Base-by-base conservation (phyloP, 169 alveolate species). In the Plasmodium reichenowi region DNA sequence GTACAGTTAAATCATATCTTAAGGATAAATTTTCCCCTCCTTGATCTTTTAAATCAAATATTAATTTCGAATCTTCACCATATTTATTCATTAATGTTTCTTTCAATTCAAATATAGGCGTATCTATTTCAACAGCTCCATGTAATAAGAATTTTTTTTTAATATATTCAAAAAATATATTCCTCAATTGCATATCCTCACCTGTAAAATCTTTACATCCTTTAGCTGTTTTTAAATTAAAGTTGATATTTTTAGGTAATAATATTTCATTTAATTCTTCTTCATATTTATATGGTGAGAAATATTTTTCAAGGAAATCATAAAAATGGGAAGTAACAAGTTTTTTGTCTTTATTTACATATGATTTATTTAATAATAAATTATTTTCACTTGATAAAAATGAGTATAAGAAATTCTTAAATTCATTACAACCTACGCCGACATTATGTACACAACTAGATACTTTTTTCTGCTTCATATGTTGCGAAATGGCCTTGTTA, bases 1-100 rank as follows among this genome's bases (percentile, higher is more conserved):
- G 99, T 5, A 98, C 99, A 20, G 99, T 98, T 68, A 98, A 92
- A 94, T 98, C 99, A 86, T 98, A 98, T 87, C 99, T 94, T 66
- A 98, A 94, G 12, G 99, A 96, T 26, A 98, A 93, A 71, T 95
- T 97, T 93, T 98, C 99, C 12, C 99, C 99, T 54, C 99, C 99
- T 72, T 98, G 97, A 88, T 98, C 99, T 50, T 98, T 98, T 64
- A 98, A 87, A 71, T 98, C 99, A 89, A 95, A 98, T 54, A 98
- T 98, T 24, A 98, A 95, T 95, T 98, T 98, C 56, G 97, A 94
- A 89, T 98, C 99, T 70, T 98, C 99, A 24, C 99, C 99, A 88
- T 98, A 98, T 91, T 98, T 98, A 9, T 99, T 98, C 67, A 95
- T 93, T 56, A 98, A 88, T 0, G 99, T 97, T 93, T 98, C 99